Conservation (phyloP, 2,329 filamentous ascomycete genomes). For the Capronia americana region DNA sequence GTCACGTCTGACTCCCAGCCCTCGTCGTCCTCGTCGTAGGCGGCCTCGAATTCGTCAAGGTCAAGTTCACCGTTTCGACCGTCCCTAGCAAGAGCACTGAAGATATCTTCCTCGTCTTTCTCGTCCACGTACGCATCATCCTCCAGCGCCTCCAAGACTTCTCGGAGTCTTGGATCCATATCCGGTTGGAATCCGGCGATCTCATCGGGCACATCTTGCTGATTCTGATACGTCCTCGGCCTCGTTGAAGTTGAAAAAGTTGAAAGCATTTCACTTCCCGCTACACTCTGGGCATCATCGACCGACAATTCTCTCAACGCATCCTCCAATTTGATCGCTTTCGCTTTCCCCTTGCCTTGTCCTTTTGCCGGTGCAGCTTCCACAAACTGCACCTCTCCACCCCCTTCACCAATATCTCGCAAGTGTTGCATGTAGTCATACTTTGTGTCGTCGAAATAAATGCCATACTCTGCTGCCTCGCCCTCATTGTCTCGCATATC, state of each 20-base stretch:
- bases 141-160: slow-evolving; percentile 90
- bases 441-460: slow-evolving; percentile 92
- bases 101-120: slow-evolving; percentile 80
- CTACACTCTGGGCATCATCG: slow-evolving; percentile 54
- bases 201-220: slow-evolving; percentile 89
- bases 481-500: slow-evolving; percentile 86
- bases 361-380: slow-evolving; percentile 67
- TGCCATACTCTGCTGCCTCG: slow-evolving; percentile 89
- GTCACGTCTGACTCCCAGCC: slow-evolving; percentile 97
- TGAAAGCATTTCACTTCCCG: slow-evolving; percentile 68
- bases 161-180: slow-evolving; percentile 91
- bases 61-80: slow-evolving; percentile 71
- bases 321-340: slow-evolving; percentile 81
- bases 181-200: slow-evolving; percentile 95
- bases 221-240: slow-evolving; percentile 82
- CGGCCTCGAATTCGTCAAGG: slow-evolving; percentile 77
- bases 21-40: slow-evolving; percentile 68
- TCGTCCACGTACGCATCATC: slow-evolving; percentile 93
- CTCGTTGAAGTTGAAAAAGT: slow-evolving; percentile 54
- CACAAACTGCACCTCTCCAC: slow-evolving; percentile 79
- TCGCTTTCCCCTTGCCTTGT: slow-evolving; percentile 69
- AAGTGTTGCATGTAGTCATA: slow-evolving; percentile 99
- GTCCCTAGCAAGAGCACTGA: slow-evolving; percentile 73
- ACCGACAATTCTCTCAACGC: slow-evolving; percentile 69
- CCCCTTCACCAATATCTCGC: slow-evolving; percentile 77